Percentiles rank a stretch among this genome's conserved stretches.
These are phyloP conservation scores for Podospora conica DNA, from an alignment of 495 filamentous ascomycete genomes.

Conservation along the genomic window DNA sequence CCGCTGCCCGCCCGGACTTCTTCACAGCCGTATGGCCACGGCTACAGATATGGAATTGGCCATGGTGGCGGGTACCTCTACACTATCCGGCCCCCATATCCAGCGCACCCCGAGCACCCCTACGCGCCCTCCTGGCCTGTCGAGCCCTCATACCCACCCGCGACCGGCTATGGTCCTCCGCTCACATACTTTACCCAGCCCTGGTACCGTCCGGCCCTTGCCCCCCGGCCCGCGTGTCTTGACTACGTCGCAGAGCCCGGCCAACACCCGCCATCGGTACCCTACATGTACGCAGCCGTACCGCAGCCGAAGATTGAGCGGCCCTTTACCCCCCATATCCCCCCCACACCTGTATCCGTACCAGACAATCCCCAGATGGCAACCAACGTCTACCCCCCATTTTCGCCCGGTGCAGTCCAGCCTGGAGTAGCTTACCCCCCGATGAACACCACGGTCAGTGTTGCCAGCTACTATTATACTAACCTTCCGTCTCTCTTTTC, in stretches of 20 bases:
- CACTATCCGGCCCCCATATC: background rate
- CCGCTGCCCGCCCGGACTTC: background rate
- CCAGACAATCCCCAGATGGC: background rate
- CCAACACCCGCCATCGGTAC: no score
- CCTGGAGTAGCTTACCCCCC: background rate
- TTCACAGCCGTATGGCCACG: background rate
- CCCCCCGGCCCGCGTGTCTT: no score
- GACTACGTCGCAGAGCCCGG: no score
- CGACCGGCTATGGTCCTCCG: background rate
- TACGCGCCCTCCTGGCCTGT: background rate
- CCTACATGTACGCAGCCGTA: no score
- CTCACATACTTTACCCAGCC: background rate
- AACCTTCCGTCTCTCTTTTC: background rate
- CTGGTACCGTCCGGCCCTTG: background rate
- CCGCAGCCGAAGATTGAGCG: background rate
- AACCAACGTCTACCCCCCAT: background rate
- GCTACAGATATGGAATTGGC: no score
- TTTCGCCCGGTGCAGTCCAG: background rate
- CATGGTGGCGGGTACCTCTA: no score
- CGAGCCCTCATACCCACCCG: background rate
- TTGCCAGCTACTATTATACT: background rate
- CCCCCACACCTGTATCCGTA: background rate
- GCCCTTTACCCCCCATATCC: background rate
- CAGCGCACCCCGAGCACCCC: background rate
- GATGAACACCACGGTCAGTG: background rate